These are phyloP conservation scores for Kwoniella bestiolae DNA, from an alignment of 768 basidiomycete species.

Conservation along the genomic window DNA sequence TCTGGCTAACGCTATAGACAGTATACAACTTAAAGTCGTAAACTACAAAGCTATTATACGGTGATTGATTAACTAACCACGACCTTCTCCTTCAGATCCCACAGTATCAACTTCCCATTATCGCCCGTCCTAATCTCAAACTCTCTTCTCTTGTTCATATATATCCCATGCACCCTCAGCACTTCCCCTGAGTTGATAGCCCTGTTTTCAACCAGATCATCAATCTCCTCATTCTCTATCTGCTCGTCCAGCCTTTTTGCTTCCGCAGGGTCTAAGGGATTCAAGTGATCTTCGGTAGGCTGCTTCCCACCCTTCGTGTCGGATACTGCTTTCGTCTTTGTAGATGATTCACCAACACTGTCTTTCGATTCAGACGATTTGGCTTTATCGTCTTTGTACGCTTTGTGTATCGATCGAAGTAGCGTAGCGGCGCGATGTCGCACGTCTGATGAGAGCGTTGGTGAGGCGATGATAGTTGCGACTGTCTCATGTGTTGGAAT, in stretches of 20 bases:
- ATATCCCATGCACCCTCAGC: conserved; percentile 49
- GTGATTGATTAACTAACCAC: conserved; percentile 1
- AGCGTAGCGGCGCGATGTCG: conserved; percentile 41
- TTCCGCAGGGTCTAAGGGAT: conserved; percentile 13
- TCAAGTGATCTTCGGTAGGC: not conserved
- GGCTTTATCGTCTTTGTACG: conserved; percentile 45
- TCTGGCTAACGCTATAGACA: too few relatives aligned
- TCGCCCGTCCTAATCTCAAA: conserved; percentile 41
- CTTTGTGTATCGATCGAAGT: conserved; percentile 33
- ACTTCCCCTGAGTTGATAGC: conserved; percentile 36
- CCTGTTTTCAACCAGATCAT: conserved; percentile 37
- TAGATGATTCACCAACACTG: too few relatives aligned
- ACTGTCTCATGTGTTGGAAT: conserved; percentile 24
- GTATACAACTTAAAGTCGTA: not conserved
- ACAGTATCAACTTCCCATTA: conserved; percentile 43
- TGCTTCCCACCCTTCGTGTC: not conserved
- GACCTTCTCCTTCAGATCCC: conserved; percentile 37
- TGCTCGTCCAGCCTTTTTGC: conserved; percentile 23
- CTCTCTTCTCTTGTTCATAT: conserved; percentile 45
- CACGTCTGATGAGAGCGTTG: conserved; percentile 50
- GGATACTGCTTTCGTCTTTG: too few relatives aligned
- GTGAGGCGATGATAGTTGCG: conserved; percentile 46
- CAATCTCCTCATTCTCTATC: conserved; percentile 22
- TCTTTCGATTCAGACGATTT: not conserved
- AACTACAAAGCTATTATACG: not conserved